Evolutionary conservation across 2,329 filamentous ascomycete species (phyloP).

Genomic region (Scedosporium dehoogii): DNA sequence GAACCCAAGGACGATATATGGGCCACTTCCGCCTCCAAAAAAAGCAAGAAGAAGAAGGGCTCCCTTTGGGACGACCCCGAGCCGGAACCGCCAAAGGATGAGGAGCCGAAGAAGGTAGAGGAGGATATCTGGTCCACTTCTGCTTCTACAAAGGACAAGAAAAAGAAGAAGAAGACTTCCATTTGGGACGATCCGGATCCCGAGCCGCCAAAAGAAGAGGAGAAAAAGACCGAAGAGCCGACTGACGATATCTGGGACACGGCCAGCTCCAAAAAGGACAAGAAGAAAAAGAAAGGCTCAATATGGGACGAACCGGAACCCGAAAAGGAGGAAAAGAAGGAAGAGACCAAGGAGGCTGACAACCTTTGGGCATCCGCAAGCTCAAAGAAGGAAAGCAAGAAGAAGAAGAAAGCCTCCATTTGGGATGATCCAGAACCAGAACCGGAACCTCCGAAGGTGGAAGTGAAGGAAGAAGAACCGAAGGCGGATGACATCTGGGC

Average conservation of each 20-base stretch:
- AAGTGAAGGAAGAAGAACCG: slow-evolving; percentile 12
- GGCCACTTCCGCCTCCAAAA: slow-evolving; percentile 20
- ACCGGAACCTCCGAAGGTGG: slow-evolving; percentile 17
- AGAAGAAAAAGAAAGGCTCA: slow-evolving; percentile 23
- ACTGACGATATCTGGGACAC: slow-evolving; percentile 13
- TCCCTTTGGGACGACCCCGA: background rate
- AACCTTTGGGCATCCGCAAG: slow-evolving; percentile 10
- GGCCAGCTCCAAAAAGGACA: slow-evolving; percentile 17
- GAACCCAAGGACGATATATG: slow-evolving; percentile 15
- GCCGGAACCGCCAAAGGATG: slow-evolving; percentile 11
- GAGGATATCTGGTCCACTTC: background rate
- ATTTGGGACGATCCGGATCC: slow-evolving; percentile 14
- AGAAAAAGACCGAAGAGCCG: slow-evolving; percentile 11
- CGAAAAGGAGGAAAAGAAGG: slow-evolving; percentile 13
- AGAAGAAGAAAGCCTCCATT: slow-evolving; percentile 22
- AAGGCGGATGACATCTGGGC: slow-evolving; percentile 12
- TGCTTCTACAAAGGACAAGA: slow-evolving; percentile 17
- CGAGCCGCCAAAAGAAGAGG: slow-evolving; percentile 10
- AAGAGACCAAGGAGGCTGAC: slow-evolving; percentile 2
- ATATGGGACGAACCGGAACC: slow-evolving; percentile 11
- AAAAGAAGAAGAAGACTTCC: slow-evolving; percentile 24
- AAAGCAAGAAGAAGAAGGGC: slow-evolving; percentile 20
- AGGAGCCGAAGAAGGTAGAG: slow-evolving; percentile 12
- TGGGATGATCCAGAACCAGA: slow-evolving; percentile 12
- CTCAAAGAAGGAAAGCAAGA: slow-evolving; percentile 28